Percentiles rank a stretch among this genome's conserved stretches.
phyloP scores from a whole-genome alignment of 2,329 filamentous ascomycete genomes.

The Xylaria polymorpha region DNA sequence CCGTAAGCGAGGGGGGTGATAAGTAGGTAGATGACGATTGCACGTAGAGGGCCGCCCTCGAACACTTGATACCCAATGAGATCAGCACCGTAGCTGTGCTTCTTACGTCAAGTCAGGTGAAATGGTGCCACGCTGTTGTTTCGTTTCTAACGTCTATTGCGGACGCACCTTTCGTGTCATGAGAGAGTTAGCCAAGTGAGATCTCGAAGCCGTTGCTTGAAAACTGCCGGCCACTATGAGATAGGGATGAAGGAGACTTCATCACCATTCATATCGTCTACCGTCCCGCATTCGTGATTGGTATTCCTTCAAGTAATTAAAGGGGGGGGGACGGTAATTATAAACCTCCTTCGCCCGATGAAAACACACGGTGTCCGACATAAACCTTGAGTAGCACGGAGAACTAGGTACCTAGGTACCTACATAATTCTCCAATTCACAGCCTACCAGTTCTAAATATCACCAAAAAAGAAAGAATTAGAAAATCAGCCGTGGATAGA shows the following conservation, averaged over 20 bases:
- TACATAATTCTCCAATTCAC: not conserved
- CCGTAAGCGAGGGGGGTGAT: too few relatives aligned
- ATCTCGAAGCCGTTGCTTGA: not conserved
- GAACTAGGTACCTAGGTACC: not conserved
- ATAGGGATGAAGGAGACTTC: not conserved
- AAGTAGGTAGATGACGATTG: not conserved
- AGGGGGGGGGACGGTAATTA: too few relatives aligned
- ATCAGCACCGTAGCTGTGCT: not conserved
- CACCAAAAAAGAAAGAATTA: not conserved
- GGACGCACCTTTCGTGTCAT: not conserved
- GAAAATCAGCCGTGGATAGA: not conserved
- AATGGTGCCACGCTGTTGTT: not conserved
- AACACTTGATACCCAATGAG: conserved; percentile 31
- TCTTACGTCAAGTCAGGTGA: not conserved
- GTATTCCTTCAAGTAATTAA: too few relatives aligned
- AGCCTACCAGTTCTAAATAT: not conserved
- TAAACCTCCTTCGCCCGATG: not conserved
- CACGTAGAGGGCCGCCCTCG: not conserved
- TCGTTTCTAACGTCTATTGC: not conserved
- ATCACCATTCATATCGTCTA: not conserved
- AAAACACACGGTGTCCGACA: not conserved
- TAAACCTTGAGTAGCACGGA: not conserved
- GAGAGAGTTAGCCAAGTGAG: not conserved
- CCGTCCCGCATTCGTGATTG: not conserved
- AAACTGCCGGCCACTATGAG: not conserved